Base-by-base conservation (phyloP, 2,329 filamentous ascomycete genomes). In the Xylaria sp. region DNA sequence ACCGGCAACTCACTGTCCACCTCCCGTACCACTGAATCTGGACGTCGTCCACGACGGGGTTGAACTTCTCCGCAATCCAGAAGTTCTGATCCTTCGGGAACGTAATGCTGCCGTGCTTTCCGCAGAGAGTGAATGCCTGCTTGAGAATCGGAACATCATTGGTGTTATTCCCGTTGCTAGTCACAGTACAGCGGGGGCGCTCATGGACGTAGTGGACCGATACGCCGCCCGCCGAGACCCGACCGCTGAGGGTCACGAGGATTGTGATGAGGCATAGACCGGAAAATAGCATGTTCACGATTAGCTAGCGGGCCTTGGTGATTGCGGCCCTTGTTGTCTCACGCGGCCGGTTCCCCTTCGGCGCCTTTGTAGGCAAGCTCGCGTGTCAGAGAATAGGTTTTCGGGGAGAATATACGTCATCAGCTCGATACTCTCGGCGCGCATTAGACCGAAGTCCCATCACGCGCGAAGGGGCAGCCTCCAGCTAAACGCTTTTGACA, bases 41-140 rank as follows among this genome's bases (percentile, higher is more conserved):
- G 13, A 86, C 82, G 70, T 87, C 80, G 50, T 82, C 77, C 15
- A 87, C 71, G 2, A 84, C 73, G 0, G 83, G 83, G 66, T 87
- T 85, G 51, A 87, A 73, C 47, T 79, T 81, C 10, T 79, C 80
- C 5, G 76, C 82, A 68, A 87, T 87, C 76, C 79, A 83, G 73
- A 87, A 88, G 27, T 78, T 79, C 63, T 86, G 74, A 15, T 78
- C 78, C 65, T 82, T 79, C 0, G 84, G 84, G 66, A 87, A 87
- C 3, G 85, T 73, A 9, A 87, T 79, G 3, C 74, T 82, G n/a
- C 74, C 74, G 13, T 71, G 71, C 44, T 68, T 60, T 25, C 73
- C 71, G 63, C 75, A 77, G 5, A 67, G 67, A 1, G 69, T 29
- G 33, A 75, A 76, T 2, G 75, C 75, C 36, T 71, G 42, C 25